These are phyloP conservation scores for Candida sanyiensis DNA, from an alignment of 805 yeast species.

Conservation along the genomic window DNA sequence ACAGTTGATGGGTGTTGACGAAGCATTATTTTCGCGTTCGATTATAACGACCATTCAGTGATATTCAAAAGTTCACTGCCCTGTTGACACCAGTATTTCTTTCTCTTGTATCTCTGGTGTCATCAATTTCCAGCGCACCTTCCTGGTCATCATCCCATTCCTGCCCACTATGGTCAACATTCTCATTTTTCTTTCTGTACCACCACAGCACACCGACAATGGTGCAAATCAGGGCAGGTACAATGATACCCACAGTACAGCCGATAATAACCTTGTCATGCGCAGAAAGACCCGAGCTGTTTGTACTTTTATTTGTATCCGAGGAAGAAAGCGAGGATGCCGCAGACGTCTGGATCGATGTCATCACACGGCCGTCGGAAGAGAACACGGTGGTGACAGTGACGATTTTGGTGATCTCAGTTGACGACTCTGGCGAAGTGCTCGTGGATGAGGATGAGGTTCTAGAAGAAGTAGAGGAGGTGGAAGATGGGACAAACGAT, in stretches of 20 bases:
- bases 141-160: constrained; percentile 9
- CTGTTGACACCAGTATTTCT: constrained; percentile 3
- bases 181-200: constrained; percentile 5
- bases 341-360: constrained; percentile 26
- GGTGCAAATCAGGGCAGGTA: not conserved
- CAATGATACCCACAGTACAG: constrained; percentile 5
- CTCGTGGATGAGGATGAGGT: constrained; percentile 21
- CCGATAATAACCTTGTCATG: constrained; percentile 37
- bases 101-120: constrained; percentile 1
- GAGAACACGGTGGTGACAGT: constrained; percentile 30
- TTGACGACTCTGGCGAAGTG: constrained; percentile 13
- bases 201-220: constrained; percentile 3
- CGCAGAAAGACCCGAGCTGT: constrained; percentile 38
- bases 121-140: constrained; percentile 1
- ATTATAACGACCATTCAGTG: too few species aligned
- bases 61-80: constrained; percentile 5
- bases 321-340: constrained; percentile 21
- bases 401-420: constrained; percentile 16
- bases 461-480: constrained; percentile 5
- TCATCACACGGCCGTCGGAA: constrained; percentile 27
- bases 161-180: constrained; percentile 7
- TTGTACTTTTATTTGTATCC: not conserved
- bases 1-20: too few species aligned
- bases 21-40: too few species aligned
- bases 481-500: not conserved